phyloP scores from a whole-genome alignment of 2,329 filamentous ascomycete species.

The Pseudophaeomoniella oleicola region DNA sequence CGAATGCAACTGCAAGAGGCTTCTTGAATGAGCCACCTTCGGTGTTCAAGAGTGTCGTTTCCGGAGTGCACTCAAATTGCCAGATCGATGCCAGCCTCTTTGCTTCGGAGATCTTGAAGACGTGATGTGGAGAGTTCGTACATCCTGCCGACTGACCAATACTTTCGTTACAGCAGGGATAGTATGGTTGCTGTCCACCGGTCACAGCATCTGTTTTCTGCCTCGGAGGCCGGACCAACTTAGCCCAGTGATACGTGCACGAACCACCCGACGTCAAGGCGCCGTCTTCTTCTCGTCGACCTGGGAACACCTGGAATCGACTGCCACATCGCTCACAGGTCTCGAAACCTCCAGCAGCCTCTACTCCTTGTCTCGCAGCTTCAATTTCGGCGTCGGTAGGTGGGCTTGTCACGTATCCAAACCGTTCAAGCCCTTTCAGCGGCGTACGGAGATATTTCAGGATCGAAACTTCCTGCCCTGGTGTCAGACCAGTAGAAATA shows the following conservation, averaged over 20 bases:
- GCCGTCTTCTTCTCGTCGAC: slow-evolving; percentile 60
- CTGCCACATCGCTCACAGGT: slow-evolving; percentile 73
- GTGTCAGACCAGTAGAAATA: slow-evolving; percentile 56
- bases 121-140: slow-evolving; percentile 55
- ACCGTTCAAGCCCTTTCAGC: slow-evolving; percentile 45
- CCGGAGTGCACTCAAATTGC: slow-evolving; percentile 67
- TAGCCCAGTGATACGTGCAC: slow-evolving; percentile 73
- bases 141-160: slow-evolving; percentile 65
- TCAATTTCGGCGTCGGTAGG: slow-evolving; percentile 54
- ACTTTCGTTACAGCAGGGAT: slow-evolving; percentile 64
- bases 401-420: slow-evolving; percentile 60
- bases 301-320: slow-evolving; percentile 85
- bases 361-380: slow-evolving; percentile 49
- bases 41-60: slow-evolving; percentile 27
- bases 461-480: slow-evolving; percentile 53
- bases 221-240: slow-evolving; percentile 43
- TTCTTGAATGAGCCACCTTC: not conserved
- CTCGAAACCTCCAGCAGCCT: slow-evolving; percentile 63
- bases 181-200: slow-evolving; percentile 45
- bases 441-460: slow-evolving; percentile 49
- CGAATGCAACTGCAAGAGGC: slow-evolving; percentile 62
- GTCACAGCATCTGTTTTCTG: slow-evolving; percentile 41
- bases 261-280: slow-evolving; percentile 60
- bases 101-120: slow-evolving; percentile 69
- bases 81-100: slow-evolving; percentile 64